phyloP scores from a whole-genome alignment of 2,329 filamentous ascomycete species.

The Domatiomyces catenatus region DNA sequence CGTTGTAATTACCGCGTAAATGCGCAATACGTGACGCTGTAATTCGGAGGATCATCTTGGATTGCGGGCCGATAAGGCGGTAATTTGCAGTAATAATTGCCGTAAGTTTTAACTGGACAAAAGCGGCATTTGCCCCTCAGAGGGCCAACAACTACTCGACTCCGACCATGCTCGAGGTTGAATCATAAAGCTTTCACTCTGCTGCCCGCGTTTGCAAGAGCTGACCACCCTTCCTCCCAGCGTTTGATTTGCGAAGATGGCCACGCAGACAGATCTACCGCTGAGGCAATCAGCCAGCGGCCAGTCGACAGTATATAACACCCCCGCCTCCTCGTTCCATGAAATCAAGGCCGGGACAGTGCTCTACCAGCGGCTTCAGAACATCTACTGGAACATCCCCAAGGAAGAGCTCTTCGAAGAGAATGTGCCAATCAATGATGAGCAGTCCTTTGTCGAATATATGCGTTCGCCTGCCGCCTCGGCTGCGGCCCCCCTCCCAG shows the following conservation, averaged over 20 bases:
- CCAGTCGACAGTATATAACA: not conserved
- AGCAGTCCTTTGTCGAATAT: constrained; percentile 27
- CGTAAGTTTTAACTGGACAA: no score
- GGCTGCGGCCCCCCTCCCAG: constrained; percentile 27
- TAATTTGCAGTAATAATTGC: no score
- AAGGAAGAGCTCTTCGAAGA: constrained; percentile 10
- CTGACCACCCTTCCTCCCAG: not conserved
- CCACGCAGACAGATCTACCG: not conserved
- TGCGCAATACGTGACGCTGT: no score
- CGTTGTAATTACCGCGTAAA: no score
- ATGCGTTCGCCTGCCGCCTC: constrained; percentile 28
- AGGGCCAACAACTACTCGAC: no score
- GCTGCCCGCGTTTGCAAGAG: not conserved
- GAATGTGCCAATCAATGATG: constrained; percentile 5
- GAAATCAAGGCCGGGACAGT: not conserved
- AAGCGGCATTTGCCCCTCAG: no score
- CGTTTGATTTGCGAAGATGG: not conserved
- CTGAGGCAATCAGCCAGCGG: not conserved
- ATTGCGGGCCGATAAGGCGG: no score
- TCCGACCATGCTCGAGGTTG: no score
- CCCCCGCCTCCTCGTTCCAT: not conserved
- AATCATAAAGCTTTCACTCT: not conserved
- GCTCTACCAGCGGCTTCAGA: not conserved
- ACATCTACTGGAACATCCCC: constrained; percentile 19
- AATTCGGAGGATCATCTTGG: no score